phyloP scores from a whole-genome alignment of 495 filamentous ascomycete genomes.

The Penicillium coffeae region DNA sequence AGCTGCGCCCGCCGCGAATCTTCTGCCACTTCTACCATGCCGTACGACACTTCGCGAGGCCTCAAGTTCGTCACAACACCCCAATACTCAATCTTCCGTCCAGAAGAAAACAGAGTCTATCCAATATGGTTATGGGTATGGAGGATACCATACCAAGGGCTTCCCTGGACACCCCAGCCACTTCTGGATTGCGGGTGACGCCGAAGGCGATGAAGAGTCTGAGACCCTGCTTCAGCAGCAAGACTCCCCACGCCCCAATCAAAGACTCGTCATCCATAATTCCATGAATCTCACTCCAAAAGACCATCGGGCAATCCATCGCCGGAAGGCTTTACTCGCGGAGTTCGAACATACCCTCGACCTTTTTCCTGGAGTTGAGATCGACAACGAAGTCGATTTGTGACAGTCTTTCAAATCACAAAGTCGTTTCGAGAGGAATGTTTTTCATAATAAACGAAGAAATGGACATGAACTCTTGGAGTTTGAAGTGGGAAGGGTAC shows the following conservation, averaged over 20 bases:
- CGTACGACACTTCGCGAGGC: background rate
- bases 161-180: too few relatives aligned
- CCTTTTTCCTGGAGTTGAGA: background rate
- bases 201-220: background rate
- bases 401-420: too few relatives aligned
- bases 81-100: background rate
- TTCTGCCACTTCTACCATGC: background rate
- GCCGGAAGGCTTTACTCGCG: background rate
- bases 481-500: too few relatives aligned
- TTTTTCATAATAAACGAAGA: too few relatives aligned
- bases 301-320: background rate
- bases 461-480: too few relatives aligned
- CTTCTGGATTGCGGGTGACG: background rate
- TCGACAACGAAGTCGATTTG: too few relatives aligned
- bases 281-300: background rate
- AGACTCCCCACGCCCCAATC: too few relatives aligned
- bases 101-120: too few relatives aligned
- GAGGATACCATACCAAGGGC: too few relatives aligned
- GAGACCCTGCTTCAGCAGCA: background rate
- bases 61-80: background rate
- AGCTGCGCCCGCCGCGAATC: background rate
- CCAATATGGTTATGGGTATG: constrained; percentile 12
- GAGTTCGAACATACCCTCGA: background rate
- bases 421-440: too few relatives aligned
- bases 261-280: background rate